Percentiles rank a stretch among this genome's conserved stretches.
Conservation (phyloP, 192 early-diverging fungal genomes). For the Dissophora ornata region DNA sequence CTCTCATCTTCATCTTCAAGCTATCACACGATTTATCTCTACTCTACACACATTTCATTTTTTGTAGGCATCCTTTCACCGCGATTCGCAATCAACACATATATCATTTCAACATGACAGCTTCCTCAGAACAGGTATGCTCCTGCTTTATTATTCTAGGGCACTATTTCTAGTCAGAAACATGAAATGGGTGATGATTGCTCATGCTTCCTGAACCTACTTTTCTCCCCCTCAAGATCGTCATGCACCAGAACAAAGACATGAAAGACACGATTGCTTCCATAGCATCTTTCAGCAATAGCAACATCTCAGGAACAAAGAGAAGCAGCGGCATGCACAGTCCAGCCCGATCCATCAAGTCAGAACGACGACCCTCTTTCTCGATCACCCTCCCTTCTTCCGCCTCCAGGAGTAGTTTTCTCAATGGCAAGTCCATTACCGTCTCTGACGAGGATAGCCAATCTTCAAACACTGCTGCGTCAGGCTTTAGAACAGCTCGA, state of each 20-base stretch:
- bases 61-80: too few species aligned
- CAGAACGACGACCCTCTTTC: conserved; percentile 34
- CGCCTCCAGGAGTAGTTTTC: conserved; percentile 12
- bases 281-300: conserved; percentile 1
- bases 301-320: not conserved
- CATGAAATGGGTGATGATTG: too few species aligned
- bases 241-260: conserved; percentile 1
- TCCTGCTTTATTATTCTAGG: too few species aligned
- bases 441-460: not conserved
- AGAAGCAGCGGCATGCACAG: conserved; percentile 5
- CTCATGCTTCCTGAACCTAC: too few species aligned
- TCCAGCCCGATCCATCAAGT: not conserved
- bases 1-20: too few species aligned
- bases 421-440: not conserved
- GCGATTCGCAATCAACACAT: too few species aligned
- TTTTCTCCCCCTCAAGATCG: not conserved
- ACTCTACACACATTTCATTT: not conserved
- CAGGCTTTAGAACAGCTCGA: not conserved
- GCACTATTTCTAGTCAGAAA: too few species aligned
- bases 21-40: too few species aligned
- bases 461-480: conserved; percentile 5
- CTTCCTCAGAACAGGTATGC: conserved; percentile 36
- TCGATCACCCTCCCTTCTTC: conserved; percentile 43
- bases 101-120: too few species aligned
- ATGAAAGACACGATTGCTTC: not conserved